Evolutionary conservation across 768 basidiomycete genomes (phyloP).

Genomic region (Epithele typhae): DNA sequence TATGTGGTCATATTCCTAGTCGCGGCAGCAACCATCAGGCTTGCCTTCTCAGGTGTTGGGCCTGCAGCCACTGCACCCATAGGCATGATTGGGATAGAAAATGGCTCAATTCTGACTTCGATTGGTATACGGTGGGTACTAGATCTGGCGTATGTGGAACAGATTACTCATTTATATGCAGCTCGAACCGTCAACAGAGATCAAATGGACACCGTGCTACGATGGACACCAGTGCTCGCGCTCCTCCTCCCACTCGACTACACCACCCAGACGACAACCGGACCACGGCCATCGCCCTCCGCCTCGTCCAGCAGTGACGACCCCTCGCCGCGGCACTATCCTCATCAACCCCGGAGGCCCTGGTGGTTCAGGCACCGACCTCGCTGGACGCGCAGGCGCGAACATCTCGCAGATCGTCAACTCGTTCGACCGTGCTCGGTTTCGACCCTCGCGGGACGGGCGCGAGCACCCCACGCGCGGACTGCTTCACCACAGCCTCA

Average conservation of each 20-base stretch:
- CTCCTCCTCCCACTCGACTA: conserved; percentile 12
- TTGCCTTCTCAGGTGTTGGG: too few species aligned
- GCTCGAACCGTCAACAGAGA: too few species aligned
- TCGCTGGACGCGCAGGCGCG: conserved; percentile 3
- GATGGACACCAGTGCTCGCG: conserved; percentile 11
- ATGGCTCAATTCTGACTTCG: too few species aligned
- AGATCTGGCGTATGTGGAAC: too few species aligned
- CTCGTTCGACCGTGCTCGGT: conserved; percentile 17
- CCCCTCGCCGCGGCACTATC: conserved; percentile 4
- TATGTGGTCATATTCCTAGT: too few species aligned
- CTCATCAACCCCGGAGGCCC: conserved; percentile 13
- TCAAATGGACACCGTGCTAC: background rate
- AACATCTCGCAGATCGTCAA: conserved; percentile 9
- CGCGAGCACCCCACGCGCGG: conserved; percentile 15
- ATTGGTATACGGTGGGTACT: too few species aligned
- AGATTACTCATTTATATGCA: too few species aligned
- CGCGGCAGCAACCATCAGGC: too few species aligned
- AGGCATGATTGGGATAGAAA: too few species aligned
- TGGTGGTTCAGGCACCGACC: conserved; percentile 7
- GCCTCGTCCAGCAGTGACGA: conserved; percentile 3
- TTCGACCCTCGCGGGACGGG: conserved; percentile 19
- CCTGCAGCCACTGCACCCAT: too few species aligned
- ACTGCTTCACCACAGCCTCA: conserved; percentile 10
- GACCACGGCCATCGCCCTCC: conserved; percentile 7
- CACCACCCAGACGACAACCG: background rate